Percentiles rank a stretch among this genome's conserved stretches.
Evolutionary conservation across 2,329 filamentous ascomycete species (phyloP).

Genomic region (Zalaria obscura): DNA sequence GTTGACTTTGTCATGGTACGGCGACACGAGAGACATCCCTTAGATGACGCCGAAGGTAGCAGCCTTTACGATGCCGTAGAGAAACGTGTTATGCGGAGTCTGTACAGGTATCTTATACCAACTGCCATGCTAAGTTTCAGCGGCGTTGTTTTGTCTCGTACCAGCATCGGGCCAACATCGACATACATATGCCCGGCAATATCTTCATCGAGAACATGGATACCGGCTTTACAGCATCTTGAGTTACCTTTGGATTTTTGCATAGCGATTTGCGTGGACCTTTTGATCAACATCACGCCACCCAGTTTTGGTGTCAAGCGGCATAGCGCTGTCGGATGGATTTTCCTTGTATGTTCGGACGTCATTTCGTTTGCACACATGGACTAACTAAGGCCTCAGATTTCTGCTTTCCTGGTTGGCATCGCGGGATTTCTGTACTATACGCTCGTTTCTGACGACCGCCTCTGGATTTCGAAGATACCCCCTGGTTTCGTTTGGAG

Average conservation of each 20-base stretch:
- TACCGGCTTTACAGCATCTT: conserved; percentile 24
- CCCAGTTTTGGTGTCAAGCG: conserved; percentile 1
- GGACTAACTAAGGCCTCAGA: conserved; percentile 9
- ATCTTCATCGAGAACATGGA: conserved; percentile 16
- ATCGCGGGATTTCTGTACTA: conserved; percentile 21
- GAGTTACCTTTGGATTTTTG: conserved; percentile 26
- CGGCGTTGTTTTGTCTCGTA: conserved; percentile 20
- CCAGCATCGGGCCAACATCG: conserved; percentile 23
- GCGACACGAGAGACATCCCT: conserved; percentile 5
- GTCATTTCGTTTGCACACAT: neutral
- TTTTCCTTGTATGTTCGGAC: conserved; percentile 11
- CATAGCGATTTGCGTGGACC: conserved; percentile 21
- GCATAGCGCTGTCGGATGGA: conserved; percentile 12
- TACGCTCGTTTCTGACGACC: conserved; percentile 21
- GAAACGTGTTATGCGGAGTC: conserved; percentile 17
- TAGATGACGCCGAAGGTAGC: conserved; percentile 9
- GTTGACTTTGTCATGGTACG: conserved; percentile 13
- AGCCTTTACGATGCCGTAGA: conserved; percentile 19
- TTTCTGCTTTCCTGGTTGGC: conserved; percentile 22
- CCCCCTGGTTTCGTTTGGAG: conserved; percentile 23
- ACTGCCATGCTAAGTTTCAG: conserved; percentile 23
- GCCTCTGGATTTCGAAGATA: conserved; percentile 23
- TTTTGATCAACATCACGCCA: neutral
- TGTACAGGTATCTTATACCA: conserved; percentile 23
- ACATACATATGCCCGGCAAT: conserved; percentile 36